These are phyloP conservation scores for Fusarium poae DNA, from an alignment of 2,329 filamentous ascomycete genomes.

Conservation along the genomic window DNA sequence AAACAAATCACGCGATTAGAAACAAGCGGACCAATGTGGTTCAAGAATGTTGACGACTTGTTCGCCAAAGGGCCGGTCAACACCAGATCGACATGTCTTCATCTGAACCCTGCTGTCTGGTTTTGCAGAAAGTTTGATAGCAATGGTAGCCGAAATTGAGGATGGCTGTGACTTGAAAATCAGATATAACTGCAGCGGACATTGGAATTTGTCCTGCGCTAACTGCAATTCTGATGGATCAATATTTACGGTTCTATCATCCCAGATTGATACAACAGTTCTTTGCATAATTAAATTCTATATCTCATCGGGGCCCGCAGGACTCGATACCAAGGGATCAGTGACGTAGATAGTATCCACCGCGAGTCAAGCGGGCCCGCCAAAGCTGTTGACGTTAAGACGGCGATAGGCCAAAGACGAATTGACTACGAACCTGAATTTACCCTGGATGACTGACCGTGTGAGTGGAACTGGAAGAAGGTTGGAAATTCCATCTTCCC, in stretches of 20 bases:
- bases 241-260: neutral
- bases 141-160: conserved; percentile 16
- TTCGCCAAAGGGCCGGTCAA: conserved; percentile 29
- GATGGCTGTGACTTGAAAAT: neutral
- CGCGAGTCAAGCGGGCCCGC: conserved; percentile 29
- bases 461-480: conserved; percentile 38
- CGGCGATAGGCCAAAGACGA: conserved; percentile 40
- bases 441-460: conserved; percentile 18
- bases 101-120: conserved; percentile 21
- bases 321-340: conserved; percentile 11
- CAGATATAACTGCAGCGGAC: neutral
- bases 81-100: conserved; percentile 37
- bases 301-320: neutral
- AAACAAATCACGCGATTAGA: conserved; percentile 12
- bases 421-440: conserved; percentile 27
- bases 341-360: conserved; percentile 45
- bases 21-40: conserved; percentile 25
- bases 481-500: conserved; percentile 28
- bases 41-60: conserved; percentile 18
- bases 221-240: neutral
- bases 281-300: neutral
- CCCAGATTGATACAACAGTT: neutral
- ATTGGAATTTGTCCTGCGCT: neutral
- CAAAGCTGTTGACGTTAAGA: conserved; percentile 29
- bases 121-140: conserved; percentile 9